Evolutionary conservation across 2,329 filamentous ascomycete species (phyloP).

Genomic region (Aspergillus sp.): DNA sequence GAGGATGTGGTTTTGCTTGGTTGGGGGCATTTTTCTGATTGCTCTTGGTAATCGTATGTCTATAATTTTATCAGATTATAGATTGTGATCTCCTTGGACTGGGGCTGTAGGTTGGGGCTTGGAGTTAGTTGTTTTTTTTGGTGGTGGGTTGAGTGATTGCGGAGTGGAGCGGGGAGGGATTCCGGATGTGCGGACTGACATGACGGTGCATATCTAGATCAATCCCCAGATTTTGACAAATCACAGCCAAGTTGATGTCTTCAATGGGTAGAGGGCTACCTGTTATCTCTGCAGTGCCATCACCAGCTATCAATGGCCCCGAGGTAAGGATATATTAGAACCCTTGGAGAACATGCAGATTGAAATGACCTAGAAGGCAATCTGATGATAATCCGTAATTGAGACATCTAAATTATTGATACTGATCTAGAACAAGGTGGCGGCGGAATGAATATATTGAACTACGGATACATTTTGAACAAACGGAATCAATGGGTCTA

Average conservation of each 20-base stretch:
- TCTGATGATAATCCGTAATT: too few relatives aligned
- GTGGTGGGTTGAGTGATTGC: not conserved
- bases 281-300: too few relatives aligned
- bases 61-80: not conserved
- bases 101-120: not conserved
- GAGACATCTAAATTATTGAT: too few relatives aligned
- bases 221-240: too few relatives aligned
- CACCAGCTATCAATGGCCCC: too few relatives aligned
- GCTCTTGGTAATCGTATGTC: not conserved
- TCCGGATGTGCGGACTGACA: not conserved
- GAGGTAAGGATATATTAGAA: too few relatives aligned
- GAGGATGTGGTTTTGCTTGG: conserved; percentile 36
- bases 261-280: not conserved
- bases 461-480: conserved; percentile 18
- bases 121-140: not conserved
- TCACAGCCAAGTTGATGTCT: not conserved
- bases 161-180: not conserved
- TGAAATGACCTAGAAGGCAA: too few relatives aligned
- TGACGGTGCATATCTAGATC: too few relatives aligned
- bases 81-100: not conserved
- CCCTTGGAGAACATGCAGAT: too few relatives aligned
- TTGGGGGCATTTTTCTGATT: not conserved
- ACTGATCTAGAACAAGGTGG: too few relatives aligned
- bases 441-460: not conserved
- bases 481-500: conserved; percentile 39